phyloP scores from a whole-genome alignment of 2,329 filamentous ascomycete species.

The Coniochaeta sp. region DNA sequence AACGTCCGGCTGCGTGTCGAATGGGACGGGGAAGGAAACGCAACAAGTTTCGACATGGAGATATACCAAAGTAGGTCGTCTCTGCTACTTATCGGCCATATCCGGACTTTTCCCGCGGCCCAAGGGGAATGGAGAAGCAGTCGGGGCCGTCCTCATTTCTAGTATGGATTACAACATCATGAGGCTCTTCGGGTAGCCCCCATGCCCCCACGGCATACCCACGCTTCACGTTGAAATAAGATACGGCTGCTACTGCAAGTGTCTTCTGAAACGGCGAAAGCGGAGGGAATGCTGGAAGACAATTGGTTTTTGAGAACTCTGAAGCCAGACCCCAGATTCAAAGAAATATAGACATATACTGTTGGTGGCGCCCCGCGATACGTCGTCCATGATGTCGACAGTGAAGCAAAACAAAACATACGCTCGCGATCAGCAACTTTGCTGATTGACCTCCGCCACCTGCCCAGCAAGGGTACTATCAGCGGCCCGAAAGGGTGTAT shows the following conservation, averaged over 20 bases:
- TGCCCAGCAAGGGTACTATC: not conserved
- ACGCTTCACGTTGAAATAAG: conserved; percentile 1
- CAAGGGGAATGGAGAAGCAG: not conserved
- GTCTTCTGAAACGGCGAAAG: not conserved
- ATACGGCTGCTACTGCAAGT: conserved; percentile 1
- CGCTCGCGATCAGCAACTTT: not conserved
- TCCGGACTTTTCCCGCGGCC: not conserved
- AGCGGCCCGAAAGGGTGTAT: not conserved
- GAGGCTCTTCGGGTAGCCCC: conserved; percentile 4
- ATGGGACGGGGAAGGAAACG: too few relatives aligned
- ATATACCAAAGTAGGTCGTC: not conserved
- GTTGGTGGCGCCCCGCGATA: not conserved
- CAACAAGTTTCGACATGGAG: not conserved
- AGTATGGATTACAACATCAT: not conserved
- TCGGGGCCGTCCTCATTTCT: not conserved
- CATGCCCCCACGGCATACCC: not conserved
- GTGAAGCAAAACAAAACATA: not conserved
- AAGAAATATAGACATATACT: too few relatives aligned
- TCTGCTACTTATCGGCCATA: not conserved
- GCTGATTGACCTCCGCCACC: not conserved
- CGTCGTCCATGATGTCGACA: not conserved
- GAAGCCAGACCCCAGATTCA: not conserved
- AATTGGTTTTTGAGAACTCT: not conserved
- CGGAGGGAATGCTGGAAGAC: not conserved
- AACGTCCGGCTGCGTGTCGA: not conserved